Base-by-base conservation (phyloP, 2,329 filamentous ascomycete genomes). In the Plectosphaerella plurivora region DNA sequence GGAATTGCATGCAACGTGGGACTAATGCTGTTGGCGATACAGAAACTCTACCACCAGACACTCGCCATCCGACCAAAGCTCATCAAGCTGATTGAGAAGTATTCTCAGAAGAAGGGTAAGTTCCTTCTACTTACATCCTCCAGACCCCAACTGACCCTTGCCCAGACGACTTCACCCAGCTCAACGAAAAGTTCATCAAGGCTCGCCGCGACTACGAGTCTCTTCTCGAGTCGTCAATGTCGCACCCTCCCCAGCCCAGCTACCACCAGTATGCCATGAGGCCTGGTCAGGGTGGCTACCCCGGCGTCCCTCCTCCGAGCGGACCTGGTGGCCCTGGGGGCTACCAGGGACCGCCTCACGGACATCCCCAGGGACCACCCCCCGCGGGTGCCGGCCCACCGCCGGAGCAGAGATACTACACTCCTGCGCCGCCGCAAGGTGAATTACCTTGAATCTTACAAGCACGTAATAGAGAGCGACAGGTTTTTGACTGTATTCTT, bases 101-200 rank as follows among this genome's bases (percentile, higher is more conserved):
- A 99, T 67, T 97, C 94, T 10, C 94, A 99, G 68, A 97, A 96
- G 82, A 99, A 99, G 74, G 92, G 91, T 93, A 73, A 50, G 64
- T 47, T 5, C 9, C 4, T 16, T 18, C 10, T 18, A n/a, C 16
- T n/a, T 2, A n/a, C 9, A 3, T 41, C 37, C 7, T 15, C 7
- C 7, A 14, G 4, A 4, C 16, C 10, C 11, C 7, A 15, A 14
- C 37, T 41, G 11, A 41, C 37, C 7, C 7, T 41, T n/a, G 7
- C 37, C 10, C 59, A 96, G 94, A 99, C 71, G 94, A 99, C 69
- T 97, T 99, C 65, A 97, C 94, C 2, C 93, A 97, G 67, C 77
- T 99, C 57, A 99, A 99, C 65, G 94, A 99, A 70, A 97, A 97
- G 73, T 99, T 99, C 70, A 97, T 99, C 78, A 99, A 99, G 72